These are phyloP conservation scores for Entophlyctis luteolus DNA, from an alignment of 192 early-diverging fungal species.

Conservation along the genomic window DNA sequence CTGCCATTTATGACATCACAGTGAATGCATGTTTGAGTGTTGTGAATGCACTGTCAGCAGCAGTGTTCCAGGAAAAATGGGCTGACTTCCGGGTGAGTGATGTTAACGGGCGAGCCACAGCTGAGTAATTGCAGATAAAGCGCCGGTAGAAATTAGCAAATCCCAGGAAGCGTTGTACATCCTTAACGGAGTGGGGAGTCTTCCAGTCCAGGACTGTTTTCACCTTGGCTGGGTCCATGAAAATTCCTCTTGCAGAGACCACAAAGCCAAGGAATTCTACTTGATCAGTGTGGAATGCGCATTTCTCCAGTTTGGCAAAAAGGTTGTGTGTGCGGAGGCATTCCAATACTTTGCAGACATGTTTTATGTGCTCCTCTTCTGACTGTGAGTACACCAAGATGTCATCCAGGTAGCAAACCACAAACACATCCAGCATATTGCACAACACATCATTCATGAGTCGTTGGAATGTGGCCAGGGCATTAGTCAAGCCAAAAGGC, in stretches of 20 bases:
- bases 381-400: constrained; percentile 46
- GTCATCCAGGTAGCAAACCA: constrained; percentile 41
- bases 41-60: not conserved
- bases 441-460: constrained; percentile 49
- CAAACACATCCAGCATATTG: constrained; percentile 20
- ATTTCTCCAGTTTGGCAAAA: constrained; percentile 1
- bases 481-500: constrained; percentile 12
- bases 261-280: constrained; percentile 5
- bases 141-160: constrained; percentile 9
- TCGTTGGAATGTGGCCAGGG: constrained; percentile 52
- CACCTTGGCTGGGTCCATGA: not conserved
- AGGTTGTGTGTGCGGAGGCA: constrained; percentile 11
- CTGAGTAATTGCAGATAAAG: not conserved
- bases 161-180: not conserved
- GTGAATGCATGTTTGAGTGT: not conserved
- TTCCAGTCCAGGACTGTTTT: not conserved
- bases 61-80: not conserved
- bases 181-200: not conserved
- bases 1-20: too few relatives aligned
- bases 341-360: constrained; percentile 27
- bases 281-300: not conserved
- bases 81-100: not conserved
- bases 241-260: not conserved
- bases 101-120: not conserved
- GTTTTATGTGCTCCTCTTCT: not conserved